Percentiles rank a stretch among this genome's conserved stretches.
Conservation (phyloP, 1,284 basidiomycete genomes). For the Erythrobasidium hasegawianum region DNA sequence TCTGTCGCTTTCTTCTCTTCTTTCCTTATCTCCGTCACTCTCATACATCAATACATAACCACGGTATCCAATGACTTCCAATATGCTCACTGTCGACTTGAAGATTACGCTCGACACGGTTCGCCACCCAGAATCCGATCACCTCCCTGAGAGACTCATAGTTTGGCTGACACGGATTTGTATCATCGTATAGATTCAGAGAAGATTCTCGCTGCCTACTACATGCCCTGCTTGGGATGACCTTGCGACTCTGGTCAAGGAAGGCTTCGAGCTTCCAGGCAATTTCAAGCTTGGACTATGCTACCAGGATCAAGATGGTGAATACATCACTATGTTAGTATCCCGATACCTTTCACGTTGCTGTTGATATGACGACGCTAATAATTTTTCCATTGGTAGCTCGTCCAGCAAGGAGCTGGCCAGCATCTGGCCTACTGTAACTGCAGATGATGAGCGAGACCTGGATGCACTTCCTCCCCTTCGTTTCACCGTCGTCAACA, state of each 20-base stretch:
- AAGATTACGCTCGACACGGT: slow-evolving; percentile 24
- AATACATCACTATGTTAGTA: slow-evolving; percentile 17
- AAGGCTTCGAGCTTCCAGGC: slow-evolving; percentile 5
- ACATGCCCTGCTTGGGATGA: slow-evolving; percentile 14
- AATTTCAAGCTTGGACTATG: slow-evolving; percentile 6
- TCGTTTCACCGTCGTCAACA: slow-evolving; percentile 8
- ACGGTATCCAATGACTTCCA: neutral
- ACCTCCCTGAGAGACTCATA: neutral
- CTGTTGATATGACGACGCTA: neutral
- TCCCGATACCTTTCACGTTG: neutral
- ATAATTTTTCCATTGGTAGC: slow-evolving; percentile 5
- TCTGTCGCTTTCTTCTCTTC: no score
- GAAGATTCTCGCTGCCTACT: slow-evolving; percentile 16
- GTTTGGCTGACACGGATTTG: neutral
- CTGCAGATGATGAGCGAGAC: slow-evolving; percentile 11
- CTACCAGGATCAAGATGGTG: slow-evolving; percentile 20
- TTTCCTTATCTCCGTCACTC: no score
- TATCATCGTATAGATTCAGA: slow-evolving; percentile 5
- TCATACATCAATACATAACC: no score
- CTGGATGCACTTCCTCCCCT: slow-evolving; percentile 21
- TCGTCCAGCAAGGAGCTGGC: slow-evolving; percentile 19
- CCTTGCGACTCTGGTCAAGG: slow-evolving; percentile 6
- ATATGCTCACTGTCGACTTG: slow-evolving; percentile 13
- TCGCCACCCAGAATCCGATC: neutral
- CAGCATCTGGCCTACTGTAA: slow-evolving; percentile 18